Percentiles rank a stretch among this genome's conserved stretches.
phyloP scores from a whole-genome alignment of 495 filamentous ascomycete genomes.

The Hypoxylon lienhwacheense region DNA sequence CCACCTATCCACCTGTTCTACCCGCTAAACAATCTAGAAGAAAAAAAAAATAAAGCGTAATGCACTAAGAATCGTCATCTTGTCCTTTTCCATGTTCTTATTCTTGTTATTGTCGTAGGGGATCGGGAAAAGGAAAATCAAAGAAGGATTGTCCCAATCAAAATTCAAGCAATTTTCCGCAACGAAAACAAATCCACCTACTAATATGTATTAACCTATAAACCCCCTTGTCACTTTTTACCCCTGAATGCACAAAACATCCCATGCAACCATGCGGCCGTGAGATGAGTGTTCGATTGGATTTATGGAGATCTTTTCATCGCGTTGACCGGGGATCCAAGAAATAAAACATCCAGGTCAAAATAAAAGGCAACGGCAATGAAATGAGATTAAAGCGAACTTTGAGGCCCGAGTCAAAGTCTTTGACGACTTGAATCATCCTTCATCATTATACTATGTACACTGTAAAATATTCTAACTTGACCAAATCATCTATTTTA shows the following conservation, averaged over 20 bases:
- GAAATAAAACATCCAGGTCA: slow-evolving; percentile 21
- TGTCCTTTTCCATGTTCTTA: too few species aligned
- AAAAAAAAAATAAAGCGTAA: too few species aligned
- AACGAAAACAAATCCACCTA: slow-evolving; percentile 10
- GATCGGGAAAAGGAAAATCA: too few species aligned
- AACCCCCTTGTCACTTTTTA: not conserved
- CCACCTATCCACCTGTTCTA: too few species aligned
- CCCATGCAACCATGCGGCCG: slow-evolving; percentile 28
- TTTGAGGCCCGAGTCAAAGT: slow-evolving; percentile 13
- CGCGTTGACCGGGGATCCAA: slow-evolving; percentile 25
- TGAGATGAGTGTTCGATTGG: slow-evolving; percentile 32
- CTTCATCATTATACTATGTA: slow-evolving; percentile 1
- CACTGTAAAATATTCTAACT: too few species aligned
- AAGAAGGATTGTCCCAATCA: slow-evolving; percentile 31
- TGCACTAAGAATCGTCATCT: too few species aligned
- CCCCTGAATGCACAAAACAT: slow-evolving; percentile 37
- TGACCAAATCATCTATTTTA: not conserved
- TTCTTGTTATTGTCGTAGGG: too few species aligned
- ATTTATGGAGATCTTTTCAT: slow-evolving; percentile 21
- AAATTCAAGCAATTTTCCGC: slow-evolving; percentile 29
- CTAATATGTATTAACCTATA: not conserved
- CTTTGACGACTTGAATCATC: slow-evolving; percentile 5
- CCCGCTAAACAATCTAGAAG: too few species aligned
- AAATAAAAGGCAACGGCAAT: slow-evolving; percentile 29
- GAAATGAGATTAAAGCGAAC: slow-evolving; percentile 36